These are phyloP conservation scores for Abrus pulchellus DNA, from an alignment of 306 rosid species.

Conservation along the genomic window DNA sequence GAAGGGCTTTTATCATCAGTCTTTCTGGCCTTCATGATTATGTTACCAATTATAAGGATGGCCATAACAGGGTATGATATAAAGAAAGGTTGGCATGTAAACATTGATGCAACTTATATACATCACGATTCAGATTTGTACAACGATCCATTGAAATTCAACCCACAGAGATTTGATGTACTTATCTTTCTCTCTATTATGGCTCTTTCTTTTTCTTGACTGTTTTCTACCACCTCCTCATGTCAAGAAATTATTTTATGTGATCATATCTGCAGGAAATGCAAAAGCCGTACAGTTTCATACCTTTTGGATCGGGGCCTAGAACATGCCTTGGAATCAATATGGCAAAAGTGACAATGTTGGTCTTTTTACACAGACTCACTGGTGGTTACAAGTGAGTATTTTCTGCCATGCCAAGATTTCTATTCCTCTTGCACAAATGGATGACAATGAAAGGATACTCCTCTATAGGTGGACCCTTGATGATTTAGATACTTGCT, in stretches of 20 bases:
- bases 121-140: constrained; percentile 70
- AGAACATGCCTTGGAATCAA: constrained; percentile 82
- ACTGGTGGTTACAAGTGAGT: constrained; percentile 72
- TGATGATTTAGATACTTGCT: constrained; percentile 70
- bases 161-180: constrained; percentile 85
- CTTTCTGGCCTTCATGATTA: not conserved
- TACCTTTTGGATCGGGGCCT: constrained; percentile 81
- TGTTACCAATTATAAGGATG: not conserved
- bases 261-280: constrained; percentile 57
- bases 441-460: constrained; percentile 8
- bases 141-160: constrained; percentile 68
- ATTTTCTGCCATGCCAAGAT: constrained; percentile 22
- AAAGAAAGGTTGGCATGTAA: constrained; percentile 82
- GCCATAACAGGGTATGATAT: constrained; percentile 63
- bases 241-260: not conserved
- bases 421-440: constrained; percentile 4
- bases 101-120: constrained; percentile 74
- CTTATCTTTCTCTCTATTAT: constrained; percentile 12
- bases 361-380: constrained; percentile 70
- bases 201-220: constrained; percentile 5
- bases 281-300: constrained; percentile 74
- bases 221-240: not conserved
- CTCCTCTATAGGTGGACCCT: constrained; percentile 66
- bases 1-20: not conserved
- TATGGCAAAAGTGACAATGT: constrained; percentile 76